A percentile compares a stretch with the other conserved stretches of the same genome.
Conservation (phyloP, 345 rosid genomes). For the Camelina hispida region DNA sequence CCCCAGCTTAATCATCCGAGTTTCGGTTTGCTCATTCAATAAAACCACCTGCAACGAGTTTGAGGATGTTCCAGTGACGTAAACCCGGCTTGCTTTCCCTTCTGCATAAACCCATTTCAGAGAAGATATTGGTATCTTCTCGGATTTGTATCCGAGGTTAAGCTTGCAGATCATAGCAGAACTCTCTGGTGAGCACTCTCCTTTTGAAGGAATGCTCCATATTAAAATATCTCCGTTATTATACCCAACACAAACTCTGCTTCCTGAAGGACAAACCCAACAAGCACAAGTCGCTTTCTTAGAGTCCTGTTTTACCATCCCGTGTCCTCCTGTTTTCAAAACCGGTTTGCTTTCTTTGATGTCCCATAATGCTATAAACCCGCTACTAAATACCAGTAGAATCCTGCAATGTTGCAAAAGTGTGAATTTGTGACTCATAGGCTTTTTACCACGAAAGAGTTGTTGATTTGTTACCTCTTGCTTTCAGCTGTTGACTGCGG, state of each 20-base stretch:
- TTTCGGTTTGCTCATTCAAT: constrained; percentile 75
- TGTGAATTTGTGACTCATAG: background rate
- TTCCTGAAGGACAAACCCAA: constrained; percentile 89
- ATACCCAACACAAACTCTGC: constrained; percentile 83
- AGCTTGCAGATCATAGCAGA: constrained; percentile 63
- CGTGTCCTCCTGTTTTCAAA: constrained; percentile 62
- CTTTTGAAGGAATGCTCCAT: constrained; percentile 65
- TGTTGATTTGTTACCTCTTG: constrained; percentile 61
- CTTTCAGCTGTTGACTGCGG: constrained; percentile 84
- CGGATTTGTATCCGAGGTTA: constrained; percentile 82
- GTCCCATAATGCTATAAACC: constrained; percentile 77
- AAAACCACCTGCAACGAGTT: constrained; percentile 73
- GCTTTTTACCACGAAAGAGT: background rate
- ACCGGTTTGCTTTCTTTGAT: constrained; percentile 66
- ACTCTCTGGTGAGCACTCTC: constrained; percentile 49
- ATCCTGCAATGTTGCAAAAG: constrained; percentile 56
- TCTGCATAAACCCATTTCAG: constrained; percentile 75
- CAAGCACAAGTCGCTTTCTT: constrained; percentile 85
- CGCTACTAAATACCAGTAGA: constrained; percentile 73
- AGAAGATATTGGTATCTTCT: constrained; percentile 69
- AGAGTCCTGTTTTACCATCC: constrained; percentile 51
- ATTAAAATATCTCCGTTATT: constrained; percentile 77
- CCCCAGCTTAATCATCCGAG: constrained; percentile 76
- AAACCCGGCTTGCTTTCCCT: constrained; percentile 77
- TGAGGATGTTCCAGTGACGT: constrained; percentile 66